Conservation (phyloP, 305 asterid species). For the Salvia sclarea region DNA sequence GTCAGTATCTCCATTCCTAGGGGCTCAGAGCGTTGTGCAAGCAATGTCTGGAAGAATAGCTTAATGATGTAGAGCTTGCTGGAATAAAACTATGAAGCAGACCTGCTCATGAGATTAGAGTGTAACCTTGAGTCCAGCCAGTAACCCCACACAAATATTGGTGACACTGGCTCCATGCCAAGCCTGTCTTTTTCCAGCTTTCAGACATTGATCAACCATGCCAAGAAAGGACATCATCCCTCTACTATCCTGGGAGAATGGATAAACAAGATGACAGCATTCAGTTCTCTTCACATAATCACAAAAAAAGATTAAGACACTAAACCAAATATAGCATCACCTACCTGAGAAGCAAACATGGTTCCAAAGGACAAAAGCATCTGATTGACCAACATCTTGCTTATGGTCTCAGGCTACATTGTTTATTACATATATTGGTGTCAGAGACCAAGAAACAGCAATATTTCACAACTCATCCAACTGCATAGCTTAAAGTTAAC, state of each 20-base stretch:
- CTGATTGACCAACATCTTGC: conserved; percentile 97
- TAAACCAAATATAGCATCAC: conserved; percentile 33
- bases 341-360: conserved; percentile 96
- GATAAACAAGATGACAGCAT: conserved; percentile 35
- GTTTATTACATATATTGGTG: conserved; percentile 34
- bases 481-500: conserved; percentile 13
- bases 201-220: conserved; percentile 81
- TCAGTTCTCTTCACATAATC: conserved; percentile 33
- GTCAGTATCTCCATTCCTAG: conserved; percentile 71
- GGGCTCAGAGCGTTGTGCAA: conserved; percentile 86
- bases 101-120: conserved; percentile 26
- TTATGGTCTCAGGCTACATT: conserved; percentile 89
- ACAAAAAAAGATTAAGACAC: conserved; percentile 28
- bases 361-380: conserved; percentile 96
- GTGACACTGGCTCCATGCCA: conserved; percentile 84
- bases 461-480: conserved; percentile 15
- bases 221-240: conserved; percentile 89
- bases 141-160: conserved; percentile 94
- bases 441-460: conserved; percentile 28
- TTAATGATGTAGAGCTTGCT: conserved; percentile 23
- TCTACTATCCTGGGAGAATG: conserved; percentile 79
- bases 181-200: conserved; percentile 83
- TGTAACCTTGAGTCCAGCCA: conserved; percentile 92
- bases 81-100: conserved; percentile 18
- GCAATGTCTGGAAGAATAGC: conserved; percentile 64